These are phyloP conservation scores for Cordyceps militaris DNA, from an alignment of 2,329 filamentous ascomycete species.

Conservation along the genomic window DNA sequence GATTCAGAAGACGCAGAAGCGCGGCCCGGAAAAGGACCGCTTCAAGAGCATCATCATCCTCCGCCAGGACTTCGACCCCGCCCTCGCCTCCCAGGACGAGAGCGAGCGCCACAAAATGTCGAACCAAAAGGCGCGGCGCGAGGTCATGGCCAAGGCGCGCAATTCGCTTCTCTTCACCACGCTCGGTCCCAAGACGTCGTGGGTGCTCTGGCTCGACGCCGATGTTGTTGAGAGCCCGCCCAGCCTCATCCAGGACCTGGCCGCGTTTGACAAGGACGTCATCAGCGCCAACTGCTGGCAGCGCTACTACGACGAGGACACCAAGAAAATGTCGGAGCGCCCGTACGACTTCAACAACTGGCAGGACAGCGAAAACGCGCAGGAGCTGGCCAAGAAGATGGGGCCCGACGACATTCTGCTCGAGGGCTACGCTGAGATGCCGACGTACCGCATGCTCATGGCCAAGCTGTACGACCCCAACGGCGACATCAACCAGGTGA, in stretches of 20 bases:
- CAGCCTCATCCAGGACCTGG: slow-evolving; percentile 84
- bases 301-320: slow-evolving; percentile 63
- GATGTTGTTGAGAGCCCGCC: slow-evolving; percentile 87
- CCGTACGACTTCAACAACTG: slow-evolving; percentile 98
- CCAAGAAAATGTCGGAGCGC: slow-evolving; percentile 64
- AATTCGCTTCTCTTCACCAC: slow-evolving; percentile 96
- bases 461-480: slow-evolving; percentile 62
- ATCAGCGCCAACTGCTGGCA: slow-evolving; percentile 96
- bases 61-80: slow-evolving; percentile 87
- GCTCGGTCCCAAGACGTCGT: slow-evolving; percentile 80
- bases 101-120: slow-evolving; percentile 83
- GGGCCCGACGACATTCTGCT: slow-evolving; percentile 85
- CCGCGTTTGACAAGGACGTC: slow-evolving; percentile 78
- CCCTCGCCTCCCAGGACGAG: slow-evolving; percentile 74
- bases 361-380: slow-evolving; percentile 79
- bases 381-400: slow-evolving; percentile 71
- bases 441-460: slow-evolving; percentile 89
- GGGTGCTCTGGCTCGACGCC: slow-evolving; percentile 93
- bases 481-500: slow-evolving; percentile 52
- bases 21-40: slow-evolving; percentile 66
- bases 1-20: slow-evolving; percentile 75
- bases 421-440: slow-evolving; percentile 88
- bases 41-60: slow-evolving; percentile 94
- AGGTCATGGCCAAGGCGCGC: slow-evolving; percentile 86
- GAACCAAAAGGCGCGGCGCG: slow-evolving; percentile 79